These are phyloP conservation scores for Ganoderma meredithae DNA, from an alignment of 1,284 basidiomycete genomes.

Conservation along the genomic window DNA sequence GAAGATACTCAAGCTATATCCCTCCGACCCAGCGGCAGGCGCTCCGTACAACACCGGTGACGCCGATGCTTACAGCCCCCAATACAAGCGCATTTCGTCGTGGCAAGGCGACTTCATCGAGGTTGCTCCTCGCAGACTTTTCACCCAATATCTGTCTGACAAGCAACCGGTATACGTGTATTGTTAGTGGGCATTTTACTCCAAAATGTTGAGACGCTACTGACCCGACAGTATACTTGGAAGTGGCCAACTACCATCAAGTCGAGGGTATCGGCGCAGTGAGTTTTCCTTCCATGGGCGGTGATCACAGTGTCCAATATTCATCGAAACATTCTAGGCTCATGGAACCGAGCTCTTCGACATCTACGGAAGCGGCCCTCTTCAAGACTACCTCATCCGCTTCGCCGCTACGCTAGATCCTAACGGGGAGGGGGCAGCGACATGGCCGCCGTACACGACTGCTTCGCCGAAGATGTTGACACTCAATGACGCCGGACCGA, in stretches of 20 bases:
- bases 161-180: constrained; percentile 57
- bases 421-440: constrained; percentile 46
- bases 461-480: constrained; percentile 48
- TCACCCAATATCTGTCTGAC: constrained; percentile 43
- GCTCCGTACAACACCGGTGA: constrained; percentile 59
- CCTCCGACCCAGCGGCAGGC: constrained; percentile 49
- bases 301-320: constrained; percentile 15
- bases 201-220: neutral
- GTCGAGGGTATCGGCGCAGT: constrained; percentile 53
- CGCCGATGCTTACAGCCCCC: constrained; percentile 49
- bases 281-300: constrained; percentile 32
- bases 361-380: constrained; percentile 27
- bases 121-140: constrained; percentile 50
- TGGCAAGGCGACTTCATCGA: constrained; percentile 57
- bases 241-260: constrained; percentile 54
- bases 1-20: constrained; percentile 41
- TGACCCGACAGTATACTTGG: neutral
- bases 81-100: constrained; percentile 59
- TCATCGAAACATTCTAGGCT: neutral
- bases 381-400: constrained; percentile 30
- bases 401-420: constrained; percentile 27
- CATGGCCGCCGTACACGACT: constrained; percentile 58
- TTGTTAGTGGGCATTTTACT: constrained; percentile 40
- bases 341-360: constrained; percentile 28
- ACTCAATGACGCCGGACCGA: constrained; percentile 50